Evolutionary conservation across 1,284 basidiomycete genomes (phyloP), one percentile per base, ranked within the genome.

Genomic region (Athelia psychrophila): DNA sequence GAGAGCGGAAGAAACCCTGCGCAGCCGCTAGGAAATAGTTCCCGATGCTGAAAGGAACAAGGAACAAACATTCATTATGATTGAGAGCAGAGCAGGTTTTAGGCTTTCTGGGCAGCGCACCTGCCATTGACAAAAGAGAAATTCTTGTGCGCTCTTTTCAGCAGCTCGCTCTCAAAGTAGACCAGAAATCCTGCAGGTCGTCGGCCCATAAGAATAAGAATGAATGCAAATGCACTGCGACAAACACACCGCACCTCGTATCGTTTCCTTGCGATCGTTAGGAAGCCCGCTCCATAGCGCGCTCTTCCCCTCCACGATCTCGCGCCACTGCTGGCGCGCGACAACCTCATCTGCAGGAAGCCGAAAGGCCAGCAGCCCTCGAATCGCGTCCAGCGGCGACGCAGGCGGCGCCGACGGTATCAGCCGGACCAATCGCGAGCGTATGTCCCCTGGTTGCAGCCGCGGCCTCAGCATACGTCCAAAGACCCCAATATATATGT

Each of bases 271-370:
- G 57, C 94, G 83, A 66, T 98, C 96, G 36, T 83, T 83, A 0
- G 95, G 93, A 46, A 99, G 94, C 0, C 92, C 93, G 3, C 75
- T 66, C 96, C 96, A 99, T 2, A 98, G 76, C 1, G 62, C 57
- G 62, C 92, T 95, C 24, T 79, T 78, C 0, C 96, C 96, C 71
- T 98, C 95, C 13, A 98, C 89, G 54, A 98, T 93, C 55, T 93
- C 86, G 57, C 90, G 77, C 94, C 95, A 98, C 60, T 92, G 80
- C 27, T 93, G 91, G 54, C 92, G 83, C n/a, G 93, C 92, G 54
- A 86, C 83, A 47, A 80, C 78, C 58, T 94, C 89, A 22, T 80
- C 73, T 0, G 81, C 70, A 3, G 93, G 88, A 32, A 97, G 79
- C 1, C 95, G 84, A 66, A 95, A 86, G 1, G 90, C 83, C 44